phyloP scores from a whole-genome alignment of 2,329 filamentous ascomycete species.

The Colletotrichum simmondsii region DNA sequence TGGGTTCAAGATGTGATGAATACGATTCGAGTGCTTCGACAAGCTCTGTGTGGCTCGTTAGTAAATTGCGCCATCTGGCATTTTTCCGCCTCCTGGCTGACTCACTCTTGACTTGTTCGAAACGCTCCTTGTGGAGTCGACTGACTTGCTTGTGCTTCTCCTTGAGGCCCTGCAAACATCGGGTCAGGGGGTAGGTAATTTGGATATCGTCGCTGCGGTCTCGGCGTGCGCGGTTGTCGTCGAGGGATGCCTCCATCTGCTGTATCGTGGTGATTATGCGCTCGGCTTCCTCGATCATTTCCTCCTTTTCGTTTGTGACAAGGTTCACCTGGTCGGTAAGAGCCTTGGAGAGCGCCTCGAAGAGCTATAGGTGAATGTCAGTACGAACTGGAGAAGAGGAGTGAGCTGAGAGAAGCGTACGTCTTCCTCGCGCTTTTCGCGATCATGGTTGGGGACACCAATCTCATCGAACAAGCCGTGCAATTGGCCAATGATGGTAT shows the following conservation, averaged over 20 bases:
- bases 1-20: constrained; percentile 91
- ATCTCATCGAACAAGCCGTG: constrained; percentile 98
- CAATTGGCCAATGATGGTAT: constrained; percentile 90
- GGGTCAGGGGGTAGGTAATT: constrained; percentile 84
- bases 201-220: constrained; percentile 75
- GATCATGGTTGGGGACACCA: constrained; percentile 92
- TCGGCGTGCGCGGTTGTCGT: constrained; percentile 75
- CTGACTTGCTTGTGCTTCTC: constrained; percentile 86
- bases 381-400: not conserved
- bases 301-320: constrained; percentile 89
- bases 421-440: constrained; percentile 89
- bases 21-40: constrained; percentile 95
- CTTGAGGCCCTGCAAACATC: constrained; percentile 82
- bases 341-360: constrained; percentile 89
- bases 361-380: constrained; percentile 70
- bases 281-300: constrained; percentile 89
- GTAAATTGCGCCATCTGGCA: not conserved
- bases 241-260: constrained; percentile 93
- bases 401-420: constrained; percentile 58
- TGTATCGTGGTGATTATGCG: constrained; percentile 85
- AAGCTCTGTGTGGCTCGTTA: constrained; percentile 70
- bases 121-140: constrained; percentile 89
- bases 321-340: constrained; percentile 88
- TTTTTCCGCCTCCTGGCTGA: constrained; percentile 18
- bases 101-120: constrained; percentile 94